A percentile compares a stretch with the other conserved stretches of the same genome.
phyloP scores from a whole-genome alignment of 192 early-diverging fungal genomes.

The Rhizoclosmatium globosum region DNA sequence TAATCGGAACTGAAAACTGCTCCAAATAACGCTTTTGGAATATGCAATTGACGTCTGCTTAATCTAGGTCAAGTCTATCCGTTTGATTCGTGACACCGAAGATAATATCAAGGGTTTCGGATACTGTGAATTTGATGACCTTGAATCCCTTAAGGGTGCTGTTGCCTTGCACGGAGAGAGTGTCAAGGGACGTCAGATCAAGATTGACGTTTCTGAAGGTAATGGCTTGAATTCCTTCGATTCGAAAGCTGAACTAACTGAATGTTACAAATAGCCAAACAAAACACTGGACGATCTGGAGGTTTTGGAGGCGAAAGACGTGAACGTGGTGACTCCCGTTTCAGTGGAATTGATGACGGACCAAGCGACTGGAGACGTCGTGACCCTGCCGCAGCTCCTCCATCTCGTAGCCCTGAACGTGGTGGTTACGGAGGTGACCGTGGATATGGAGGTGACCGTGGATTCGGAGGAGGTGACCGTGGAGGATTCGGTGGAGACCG shows the following conservation, averaged over 20 bases:
- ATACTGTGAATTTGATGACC: slow-evolving; percentile 92
- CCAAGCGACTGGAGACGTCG: slow-evolving; percentile 36
- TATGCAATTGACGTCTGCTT: not conserved
- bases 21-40: not conserved
- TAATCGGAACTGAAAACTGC: no score
- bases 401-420: slow-evolving; percentile 9
- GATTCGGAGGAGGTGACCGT: no score
- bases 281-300: not conserved
- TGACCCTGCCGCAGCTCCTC: not conserved
- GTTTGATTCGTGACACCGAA: slow-evolving; percentile 83
- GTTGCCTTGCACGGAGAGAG: slow-evolving; percentile 72
- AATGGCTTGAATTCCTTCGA: slow-evolving; percentile 44
- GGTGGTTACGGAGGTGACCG: slow-evolving; percentile 9
- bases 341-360: slow-evolving; percentile 13
- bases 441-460: not conserved
- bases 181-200: slow-evolving; percentile 74
- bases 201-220: slow-evolving; percentile 92
- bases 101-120: slow-evolving; percentile 92
- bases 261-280: slow-evolving; percentile 31
- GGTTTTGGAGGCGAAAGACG: slow-evolving; percentile 15
- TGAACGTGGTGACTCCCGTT: slow-evolving; percentile 57
- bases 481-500: slow-evolving; percentile 38
- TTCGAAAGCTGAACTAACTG: not conserved
- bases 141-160: slow-evolving; percentile 83
- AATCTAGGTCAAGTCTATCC: slow-evolving; percentile 73